Base-by-base conservation (phyloP, 2,329 filamentous ascomycete genomes). In the Chrysoporthe puriensis region DNA sequence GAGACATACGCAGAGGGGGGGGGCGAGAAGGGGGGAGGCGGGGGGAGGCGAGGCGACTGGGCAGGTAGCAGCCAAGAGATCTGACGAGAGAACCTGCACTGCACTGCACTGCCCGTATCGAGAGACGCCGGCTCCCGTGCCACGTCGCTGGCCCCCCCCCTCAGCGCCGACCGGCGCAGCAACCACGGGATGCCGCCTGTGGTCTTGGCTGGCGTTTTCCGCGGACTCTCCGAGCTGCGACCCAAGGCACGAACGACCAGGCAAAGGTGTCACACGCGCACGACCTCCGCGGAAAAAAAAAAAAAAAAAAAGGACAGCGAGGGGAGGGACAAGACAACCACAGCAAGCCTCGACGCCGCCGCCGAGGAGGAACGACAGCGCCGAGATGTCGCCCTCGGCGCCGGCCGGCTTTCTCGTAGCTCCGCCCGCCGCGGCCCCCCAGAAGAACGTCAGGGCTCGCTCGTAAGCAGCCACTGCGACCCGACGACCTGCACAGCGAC, bases 331-430 rank as follows among this genome's bases (percentile, higher is more conserved):
- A 26, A 26, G 26, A 2, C 26, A 26, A 26, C 26, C 26, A 26
- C 26, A 26, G 26, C 26, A 26, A 26, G 26, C 9, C n/a, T 52
- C 9, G 48, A 21, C 21, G 48, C n/a, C 11, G 48, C 21, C n/a
- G 4, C 5, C 11, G 50, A 11, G 26, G 13, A 32, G 50, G 26
- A 26, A 26, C 26, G 26, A 26, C 26, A 26, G 26, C 26, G 26
- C 26, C 26, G 26, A 14, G 5, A 14, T 14, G 3, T 32, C 16
- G 26, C 32, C 46, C 63, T 66, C 36, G 63, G 63, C 63, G 40
- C 36, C 61, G 56, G 56, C n/a, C 56, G 56, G 63, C n/a, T n/a
- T 46, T 32, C 46, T 16, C 43, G 48, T 52, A 56, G 26, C 16
- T 34, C 32, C 58, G 63, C 63, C 43, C 26, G 50, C n/a, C 18